Percentiles rank a stretch among this genome's conserved stretches.
These are phyloP conservation scores for Colletotrichum neosansevieriae DNA, from an alignment of 2,329 filamentous ascomycete genomes.

Conservation along the genomic window DNA sequence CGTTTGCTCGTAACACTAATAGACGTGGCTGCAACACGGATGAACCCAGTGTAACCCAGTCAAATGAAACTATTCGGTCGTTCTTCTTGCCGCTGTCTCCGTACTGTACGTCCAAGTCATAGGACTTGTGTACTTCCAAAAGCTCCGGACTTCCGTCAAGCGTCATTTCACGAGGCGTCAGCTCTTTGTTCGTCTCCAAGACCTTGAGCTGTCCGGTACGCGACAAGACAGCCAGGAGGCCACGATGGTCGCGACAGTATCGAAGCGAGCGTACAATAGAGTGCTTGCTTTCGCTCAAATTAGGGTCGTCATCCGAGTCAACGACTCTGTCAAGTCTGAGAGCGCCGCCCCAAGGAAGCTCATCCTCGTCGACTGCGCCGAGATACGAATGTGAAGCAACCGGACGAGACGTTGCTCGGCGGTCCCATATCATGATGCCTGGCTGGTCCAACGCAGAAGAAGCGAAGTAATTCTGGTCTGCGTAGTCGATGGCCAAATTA, in stretches of 20 bases:
- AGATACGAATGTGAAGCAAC: conserved; percentile 66
- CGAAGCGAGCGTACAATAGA: conserved; percentile 73
- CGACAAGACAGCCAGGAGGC: conserved; percentile 71
- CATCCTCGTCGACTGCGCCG: conserved; percentile 70
- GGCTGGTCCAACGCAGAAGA: conserved; percentile 82
- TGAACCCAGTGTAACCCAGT: conserved; percentile 73
- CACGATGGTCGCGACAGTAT: conserved; percentile 72
- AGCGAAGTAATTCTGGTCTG: conserved; percentile 86
- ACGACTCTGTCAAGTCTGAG: conserved; percentile 70
- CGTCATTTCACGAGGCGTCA: conserved; percentile 53
- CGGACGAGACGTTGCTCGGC: conserved; percentile 69
- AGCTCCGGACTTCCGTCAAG: conserved; percentile 67
- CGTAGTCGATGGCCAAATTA: conserved; percentile 81
- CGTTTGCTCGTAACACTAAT: conserved; percentile 70
- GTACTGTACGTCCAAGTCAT: conserved; percentile 72
- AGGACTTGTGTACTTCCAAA: conserved; percentile 69
- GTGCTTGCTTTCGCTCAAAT: conserved; percentile 65
- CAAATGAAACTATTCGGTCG: conserved; percentile 75
- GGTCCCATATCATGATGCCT: conserved; percentile 82
- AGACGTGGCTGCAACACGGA: conserved; percentile 68
- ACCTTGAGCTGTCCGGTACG: conserved; percentile 73
- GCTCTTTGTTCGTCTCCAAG: conserved; percentile 69
- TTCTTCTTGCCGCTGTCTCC: conserved; percentile 63
- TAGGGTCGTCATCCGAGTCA: conserved; percentile 64
- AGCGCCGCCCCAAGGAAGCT: conserved; percentile 72